Conservation (phyloP, 1,139 yeast species). For the Zygosaccharomyces sapae region DNA sequence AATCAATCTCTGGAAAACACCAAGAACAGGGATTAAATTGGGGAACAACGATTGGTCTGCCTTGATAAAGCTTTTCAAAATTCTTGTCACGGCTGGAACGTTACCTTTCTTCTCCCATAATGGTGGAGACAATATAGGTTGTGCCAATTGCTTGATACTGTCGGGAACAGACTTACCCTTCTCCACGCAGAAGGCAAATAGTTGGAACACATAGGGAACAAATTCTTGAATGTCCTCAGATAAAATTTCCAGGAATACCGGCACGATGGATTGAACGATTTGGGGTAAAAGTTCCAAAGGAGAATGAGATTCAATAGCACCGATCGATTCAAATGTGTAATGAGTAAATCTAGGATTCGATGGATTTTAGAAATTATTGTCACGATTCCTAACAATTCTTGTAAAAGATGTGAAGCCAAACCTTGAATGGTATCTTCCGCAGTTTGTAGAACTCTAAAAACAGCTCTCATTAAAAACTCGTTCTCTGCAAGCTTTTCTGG, state of each 20-base stretch:
- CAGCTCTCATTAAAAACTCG: slow-evolving; percentile 83
- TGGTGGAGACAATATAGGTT: slow-evolving; percentile 80
- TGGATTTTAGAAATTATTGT: slow-evolving; percentile 79
- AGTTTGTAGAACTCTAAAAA: slow-evolving; percentile 77
- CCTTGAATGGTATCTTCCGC: slow-evolving; percentile 58
- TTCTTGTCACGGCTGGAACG: slow-evolving; percentile 84
- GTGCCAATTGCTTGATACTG: slow-evolving; percentile 60
- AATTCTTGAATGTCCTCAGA: slow-evolving; percentile 90
- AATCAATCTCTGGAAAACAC: slow-evolving; percentile 92
- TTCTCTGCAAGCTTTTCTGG: slow-evolving; percentile 95
- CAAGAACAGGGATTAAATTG: slow-evolving; percentile 71
- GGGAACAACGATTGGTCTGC: slow-evolving; percentile 55
- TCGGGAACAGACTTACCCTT: slow-evolving; percentile 51
- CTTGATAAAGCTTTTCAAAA: slow-evolving; percentile 65
- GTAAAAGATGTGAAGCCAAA: slow-evolving; percentile 46
- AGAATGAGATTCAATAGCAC: slow-evolving; percentile 62
- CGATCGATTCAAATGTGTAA: slow-evolving; percentile 86
- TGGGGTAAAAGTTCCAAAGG: slow-evolving; percentile 39
- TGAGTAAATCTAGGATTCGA: slow-evolving; percentile 93
- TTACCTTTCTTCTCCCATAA: slow-evolving; percentile 94
- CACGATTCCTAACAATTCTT: slow-evolving; percentile 66
- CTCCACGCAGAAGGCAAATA: slow-evolving; percentile 74
- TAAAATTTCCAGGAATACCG: slow-evolving; percentile 62
- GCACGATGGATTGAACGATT: slow-evolving; percentile 58
- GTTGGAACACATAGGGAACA: slow-evolving; percentile 87